Conservation (phyloP, 179 eudicot genomes). For the Camellia oleifera region DNA sequence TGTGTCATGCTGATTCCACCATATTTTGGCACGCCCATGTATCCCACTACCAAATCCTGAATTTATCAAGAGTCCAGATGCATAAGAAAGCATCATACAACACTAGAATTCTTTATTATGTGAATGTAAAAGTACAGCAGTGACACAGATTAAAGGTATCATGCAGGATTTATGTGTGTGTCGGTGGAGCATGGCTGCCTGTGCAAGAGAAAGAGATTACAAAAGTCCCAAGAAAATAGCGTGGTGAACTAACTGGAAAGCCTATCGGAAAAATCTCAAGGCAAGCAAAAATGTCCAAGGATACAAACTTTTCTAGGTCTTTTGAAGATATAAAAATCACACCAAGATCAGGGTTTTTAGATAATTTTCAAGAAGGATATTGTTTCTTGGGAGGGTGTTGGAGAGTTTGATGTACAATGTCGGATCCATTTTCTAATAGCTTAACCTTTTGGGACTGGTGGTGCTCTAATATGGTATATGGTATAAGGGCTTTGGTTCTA, state of each 20-base stretch:
- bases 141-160: not conserved
- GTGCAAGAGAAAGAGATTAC: not conserved
- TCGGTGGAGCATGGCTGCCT: not conserved
- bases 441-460: too few relatives aligned
- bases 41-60: slow-evolving; percentile 96
- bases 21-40: slow-evolving; percentile 99
- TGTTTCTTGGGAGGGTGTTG: too few relatives aligned
- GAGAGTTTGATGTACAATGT: too few relatives aligned
- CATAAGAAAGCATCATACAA: not conserved
- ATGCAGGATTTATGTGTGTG: not conserved
- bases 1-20: slow-evolving; percentile 89
- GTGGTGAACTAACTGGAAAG: not conserved
- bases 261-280: not conserved
- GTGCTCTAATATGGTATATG: too few relatives aligned
- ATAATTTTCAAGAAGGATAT: too few relatives aligned
- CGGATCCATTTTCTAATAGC: too few relatives aligned
- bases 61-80: not conserved
- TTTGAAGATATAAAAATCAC: not conserved
- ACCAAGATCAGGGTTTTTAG: not conserved
- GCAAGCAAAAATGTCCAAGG: not conserved
- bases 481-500: too few relatives aligned
- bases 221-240: too few relatives aligned
- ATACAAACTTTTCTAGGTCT: not conserved
- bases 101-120: too few relatives aligned
- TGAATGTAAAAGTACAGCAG: not conserved